Evolutionary conservation across 2,329 filamentous ascomycete species (phyloP).

Genomic region (Pseudonectria buxi): DNA sequence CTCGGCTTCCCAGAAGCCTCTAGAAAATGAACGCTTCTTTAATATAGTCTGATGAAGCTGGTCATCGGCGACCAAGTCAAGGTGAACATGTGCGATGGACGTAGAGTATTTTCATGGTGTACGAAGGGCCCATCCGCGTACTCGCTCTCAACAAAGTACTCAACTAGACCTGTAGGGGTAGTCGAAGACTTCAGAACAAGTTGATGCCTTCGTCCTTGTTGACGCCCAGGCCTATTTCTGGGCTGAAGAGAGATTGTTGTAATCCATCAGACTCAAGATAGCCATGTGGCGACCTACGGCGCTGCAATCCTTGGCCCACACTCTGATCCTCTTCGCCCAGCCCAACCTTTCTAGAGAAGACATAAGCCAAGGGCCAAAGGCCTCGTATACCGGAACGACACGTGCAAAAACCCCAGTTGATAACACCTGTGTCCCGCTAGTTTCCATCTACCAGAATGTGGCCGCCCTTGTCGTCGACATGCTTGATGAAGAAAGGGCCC

Average conservation of each 20-base stretch:
- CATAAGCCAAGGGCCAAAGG: conserved; percentile 6
- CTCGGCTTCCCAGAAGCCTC: conserved; percentile 2
- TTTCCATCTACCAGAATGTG: conserved; percentile 37
- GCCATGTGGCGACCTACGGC: conserved; percentile 4
- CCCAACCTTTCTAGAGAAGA: conserved; percentile 4
- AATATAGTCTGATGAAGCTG: conserved; percentile 3
- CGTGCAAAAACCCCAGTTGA: conserved; percentile 9
- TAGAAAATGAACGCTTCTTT: conserved; percentile 3
- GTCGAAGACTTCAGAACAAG: conserved; percentile 10
- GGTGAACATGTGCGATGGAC: no score
- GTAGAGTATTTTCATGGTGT: no score
- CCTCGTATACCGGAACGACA: conserved; percentile 7
- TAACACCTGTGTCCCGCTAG: conserved; percentile 34
- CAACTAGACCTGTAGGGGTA: conserved; percentile 14
- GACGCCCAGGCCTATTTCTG: conserved; percentile 10
- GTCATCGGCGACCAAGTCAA: conserved; percentile 1
- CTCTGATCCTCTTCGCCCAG: conserved; percentile 2
- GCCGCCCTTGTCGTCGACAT: conserved; percentile 40
- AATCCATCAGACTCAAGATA: conserved; percentile 12
- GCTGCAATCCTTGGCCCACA: conserved; percentile 3
- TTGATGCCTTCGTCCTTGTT: conserved; percentile 3
- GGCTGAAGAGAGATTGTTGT: conserved; percentile 14
- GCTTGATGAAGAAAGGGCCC: conserved; percentile 33
- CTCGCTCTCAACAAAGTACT: conserved; percentile 24
- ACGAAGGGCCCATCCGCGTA: conserved; percentile 10